Base-by-base conservation (phyloP, 176 grass and related monocot species). In the Eragrostis nindensis region DNA sequence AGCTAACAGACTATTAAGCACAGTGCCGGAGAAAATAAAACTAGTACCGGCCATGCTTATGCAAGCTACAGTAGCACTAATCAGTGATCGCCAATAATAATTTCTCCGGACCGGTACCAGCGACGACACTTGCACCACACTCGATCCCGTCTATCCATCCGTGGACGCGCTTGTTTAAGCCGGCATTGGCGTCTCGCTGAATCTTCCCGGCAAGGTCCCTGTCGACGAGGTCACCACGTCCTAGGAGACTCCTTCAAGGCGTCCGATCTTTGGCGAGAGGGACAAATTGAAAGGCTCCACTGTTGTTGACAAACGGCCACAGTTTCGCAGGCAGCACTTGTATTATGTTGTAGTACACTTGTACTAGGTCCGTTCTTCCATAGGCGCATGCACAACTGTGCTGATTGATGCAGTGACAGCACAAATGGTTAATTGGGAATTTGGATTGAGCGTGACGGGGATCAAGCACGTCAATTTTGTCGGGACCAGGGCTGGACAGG, bases 121-220 rank as follows among this genome's bases (percentile, higher is more conserved):
- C 41, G 45, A 24, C 36, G 25, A 75, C 39, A 18, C 57, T 65
- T 74, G 80, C 60, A 66, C n/a, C 47, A 43, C 70, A 66, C 62
- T 75, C 10, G 18, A 30, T 9, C 62, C 54, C 70, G 17, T 19
- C 48, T 7, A 13, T 47, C 68, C 62, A 25, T 53, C 76, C 15
- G 13, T 36, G 6, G 27, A 44, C 14, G 32, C 41, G 21, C 22
- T n/a, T 18, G 11, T 47, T 85, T 6, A 66, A 14, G 26, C 70
- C 11, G 39, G 2, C 64, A 2, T 16, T 84, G 55, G 56, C 75
- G 62, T 85, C 55, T 29, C n/a, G 19, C 62, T 21, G 73, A 83
- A 83, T 88, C 13, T 76, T 75, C 62, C 36, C 3, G 45, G 60
- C 60, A 79, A 17, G 40, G 74, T 83, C 80, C 55, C 75, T 74